These are phyloP conservation scores for Cercophora scortea DNA, from an alignment of 495 filamentous ascomycete genomes.

Conservation along the genomic window DNA sequence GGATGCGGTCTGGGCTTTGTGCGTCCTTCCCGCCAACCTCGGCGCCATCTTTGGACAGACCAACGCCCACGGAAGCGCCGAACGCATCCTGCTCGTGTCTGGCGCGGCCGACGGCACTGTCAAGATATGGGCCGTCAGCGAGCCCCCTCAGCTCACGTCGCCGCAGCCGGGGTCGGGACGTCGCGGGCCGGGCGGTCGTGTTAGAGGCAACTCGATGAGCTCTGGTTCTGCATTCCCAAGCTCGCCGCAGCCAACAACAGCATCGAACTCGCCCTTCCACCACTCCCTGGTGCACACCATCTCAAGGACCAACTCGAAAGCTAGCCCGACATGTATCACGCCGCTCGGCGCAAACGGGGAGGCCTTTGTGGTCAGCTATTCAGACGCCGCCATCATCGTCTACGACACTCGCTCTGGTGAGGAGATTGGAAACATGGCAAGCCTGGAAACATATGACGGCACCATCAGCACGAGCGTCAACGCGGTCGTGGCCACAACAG, in stretches of 20 bases:
- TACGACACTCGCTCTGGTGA: conserved; percentile 90
- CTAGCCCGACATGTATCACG: conserved; percentile 85
- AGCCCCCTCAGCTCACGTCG: conserved; percentile 76
- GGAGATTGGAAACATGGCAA: conserved; percentile 85
- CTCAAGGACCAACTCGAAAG: conserved; percentile 53
- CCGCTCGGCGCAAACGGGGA: conserved; percentile 80
- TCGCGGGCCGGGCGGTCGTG: conserved; percentile 70
- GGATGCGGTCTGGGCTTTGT: conserved; percentile 92
- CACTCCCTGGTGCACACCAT: conserved; percentile 77
- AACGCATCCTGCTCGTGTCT: conserved; percentile 82
- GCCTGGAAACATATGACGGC: conserved; percentile 84
- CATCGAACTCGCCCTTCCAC: conserved; percentile 50
- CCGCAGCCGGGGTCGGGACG: conserved; percentile 53
- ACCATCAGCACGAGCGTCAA: conserved; percentile 80
- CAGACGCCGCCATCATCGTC: conserved; percentile 80
- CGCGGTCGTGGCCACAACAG: conserved; percentile 79
- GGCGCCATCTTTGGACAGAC: conserved; percentile 67
- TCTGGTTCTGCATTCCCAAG: conserved; percentile 84
- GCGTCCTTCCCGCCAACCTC: conserved; percentile 80
- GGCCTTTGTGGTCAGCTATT: conserved; percentile 86
- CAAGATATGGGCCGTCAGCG: conserved; percentile 88
- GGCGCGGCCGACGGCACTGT: conserved; percentile 88
- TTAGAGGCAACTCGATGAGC: conserved; percentile 82
- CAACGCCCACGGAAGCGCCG: conserved; percentile 62
- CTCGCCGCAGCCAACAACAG: conserved; percentile 80